Base-by-base conservation (phyloP, 495 filamentous ascomycete species). In the Daldinia vernicosa region DNA sequence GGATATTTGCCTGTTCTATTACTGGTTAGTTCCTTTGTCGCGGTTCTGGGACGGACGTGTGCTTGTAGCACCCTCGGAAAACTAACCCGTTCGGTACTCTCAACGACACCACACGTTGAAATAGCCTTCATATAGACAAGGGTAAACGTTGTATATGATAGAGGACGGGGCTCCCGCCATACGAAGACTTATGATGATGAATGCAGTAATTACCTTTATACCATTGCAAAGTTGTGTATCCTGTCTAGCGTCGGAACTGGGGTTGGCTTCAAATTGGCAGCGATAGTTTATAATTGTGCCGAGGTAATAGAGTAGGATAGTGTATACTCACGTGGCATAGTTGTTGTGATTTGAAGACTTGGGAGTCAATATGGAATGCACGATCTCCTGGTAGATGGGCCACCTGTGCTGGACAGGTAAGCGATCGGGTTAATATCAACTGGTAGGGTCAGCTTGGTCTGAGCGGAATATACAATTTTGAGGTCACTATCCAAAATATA, bases 131-230 rank as follows among this genome's bases (percentile, higher is more conserved):
- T 51, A 40, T 17, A 66, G 14, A 45, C 11, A 24, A 6, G 6
- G 3, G 19, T 43, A 22, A 53, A n/a, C 6, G 2, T 17, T 43
- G 26, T 35, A 37, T 37, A 57, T 40, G n/a, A 27, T 63, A 58
- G n/a, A 63, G 22, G 53, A 28, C 4, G 52, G 9, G 51, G 58
- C 58, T 60, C 45, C 50, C 14, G 60, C 54, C 63, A 50, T 40
- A 55, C 12, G 45, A 60, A 28, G 9, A 59, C 12, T 14, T 6
- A 53, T n/a, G 19, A 65, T 35, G 35, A 70, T 59, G 15, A 66
- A 53, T 47, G 40, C 22, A 35, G 19, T 14, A 30, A 28, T 19
- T 55, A 17, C 8, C 8, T 54, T 15, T n/a, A 12, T 24, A 2
- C 11, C 17, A 22, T 47, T 17, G 17, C 17, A 19, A 22, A 47